phyloP scores from a whole-genome alignment of 345 rosid species.

The Populus alba region DNA sequence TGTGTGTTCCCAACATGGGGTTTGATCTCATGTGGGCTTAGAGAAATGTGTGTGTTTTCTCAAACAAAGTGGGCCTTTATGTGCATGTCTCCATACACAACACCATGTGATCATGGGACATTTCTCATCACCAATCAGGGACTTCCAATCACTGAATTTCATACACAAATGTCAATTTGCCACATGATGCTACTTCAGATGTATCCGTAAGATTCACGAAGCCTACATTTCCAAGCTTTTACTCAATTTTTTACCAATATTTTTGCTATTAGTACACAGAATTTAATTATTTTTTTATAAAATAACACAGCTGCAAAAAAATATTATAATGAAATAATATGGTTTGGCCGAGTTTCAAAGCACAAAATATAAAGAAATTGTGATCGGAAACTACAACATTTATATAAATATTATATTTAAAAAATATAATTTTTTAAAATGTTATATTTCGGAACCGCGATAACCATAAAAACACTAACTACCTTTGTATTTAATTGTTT shows the following conservation, averaged over 20 bases:
- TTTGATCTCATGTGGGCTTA: constrained; percentile 56
- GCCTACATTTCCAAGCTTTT: background rate
- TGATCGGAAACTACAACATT: no score
- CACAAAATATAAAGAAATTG: no score
- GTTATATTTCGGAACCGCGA: no score
- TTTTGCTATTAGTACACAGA: no score
- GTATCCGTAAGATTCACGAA: background rate
- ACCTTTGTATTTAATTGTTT: no score
- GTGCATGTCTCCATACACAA: constrained; percentile 55
- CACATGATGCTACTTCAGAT: background rate
- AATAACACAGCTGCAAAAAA: no score
- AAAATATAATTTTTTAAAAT: no score
- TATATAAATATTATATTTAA: no score
- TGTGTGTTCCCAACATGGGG: constrained; percentile 57
- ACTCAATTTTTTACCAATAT: background rate
- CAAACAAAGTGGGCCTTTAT: constrained; percentile 72
- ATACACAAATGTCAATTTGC: background rate
- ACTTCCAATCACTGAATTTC: constrained; percentile 6
- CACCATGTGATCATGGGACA: constrained; percentile 59
- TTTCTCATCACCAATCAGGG: constrained; percentile 24
- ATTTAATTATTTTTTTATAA: no score
- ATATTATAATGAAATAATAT: no score
- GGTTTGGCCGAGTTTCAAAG: no score
- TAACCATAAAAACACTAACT: no score
- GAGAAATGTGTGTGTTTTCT: constrained; percentile 56